Evolutionary conservation across 192 early-diverging fungal species (phyloP).

Genomic region (Phycomyces nitens): DNA sequence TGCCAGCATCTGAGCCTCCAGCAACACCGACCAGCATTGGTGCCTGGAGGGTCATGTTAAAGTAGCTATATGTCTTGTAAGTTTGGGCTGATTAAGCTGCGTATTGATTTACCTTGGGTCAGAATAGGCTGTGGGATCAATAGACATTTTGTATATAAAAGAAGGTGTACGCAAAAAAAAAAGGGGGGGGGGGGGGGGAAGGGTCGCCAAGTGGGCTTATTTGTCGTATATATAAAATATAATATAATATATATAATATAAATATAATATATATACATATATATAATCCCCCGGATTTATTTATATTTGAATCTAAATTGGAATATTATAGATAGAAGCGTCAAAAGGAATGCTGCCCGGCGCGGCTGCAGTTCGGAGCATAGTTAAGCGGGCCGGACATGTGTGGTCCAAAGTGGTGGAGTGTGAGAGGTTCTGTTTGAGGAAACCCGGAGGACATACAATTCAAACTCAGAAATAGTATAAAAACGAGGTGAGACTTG

Average conservation of each 20-base stretch:
- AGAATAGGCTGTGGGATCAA: slow-evolving; percentile 12
- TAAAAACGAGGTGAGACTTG: slow-evolving; percentile 4
- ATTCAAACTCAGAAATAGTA: neutral
- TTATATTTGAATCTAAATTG: no score
- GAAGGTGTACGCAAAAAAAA: no score
- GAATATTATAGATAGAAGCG: no score
- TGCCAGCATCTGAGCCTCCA: slow-evolving; percentile 48
- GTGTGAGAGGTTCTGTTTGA: neutral
- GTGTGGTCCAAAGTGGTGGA: no score
- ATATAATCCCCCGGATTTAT: no score
- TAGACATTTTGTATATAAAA: slow-evolving; percentile 17
- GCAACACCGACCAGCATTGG: slow-evolving; percentile 52
- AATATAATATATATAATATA: no score
- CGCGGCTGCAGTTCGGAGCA: no score
- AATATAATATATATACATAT: no score
- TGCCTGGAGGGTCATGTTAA: slow-evolving; percentile 27
- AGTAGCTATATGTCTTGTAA: slow-evolving; percentile 14
- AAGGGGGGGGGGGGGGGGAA: no score
- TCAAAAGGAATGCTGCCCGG: no score
- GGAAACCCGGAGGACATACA: neutral
- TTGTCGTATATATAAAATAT: no score
- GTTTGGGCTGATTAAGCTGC: neutral
- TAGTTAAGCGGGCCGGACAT: no score
- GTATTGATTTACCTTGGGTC: slow-evolving; percentile 12
- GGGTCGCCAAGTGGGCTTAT: neutral